Base-by-base conservation (phyloP, 164 flowering plant species). In the Amborella trichopoda region DNA sequence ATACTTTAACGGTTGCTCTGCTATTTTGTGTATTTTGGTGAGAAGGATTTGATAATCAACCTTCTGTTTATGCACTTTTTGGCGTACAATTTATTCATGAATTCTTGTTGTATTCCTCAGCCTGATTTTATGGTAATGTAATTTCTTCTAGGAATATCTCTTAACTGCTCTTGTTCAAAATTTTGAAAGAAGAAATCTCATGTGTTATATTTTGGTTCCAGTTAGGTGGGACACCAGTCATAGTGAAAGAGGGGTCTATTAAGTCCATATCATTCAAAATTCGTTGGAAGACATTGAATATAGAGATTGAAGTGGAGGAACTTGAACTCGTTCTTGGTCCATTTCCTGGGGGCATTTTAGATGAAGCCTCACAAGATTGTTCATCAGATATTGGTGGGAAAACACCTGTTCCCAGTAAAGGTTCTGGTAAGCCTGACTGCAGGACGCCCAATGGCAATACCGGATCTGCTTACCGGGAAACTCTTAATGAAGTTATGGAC, bases 401-500 rank as follows among this genome's bases (percentile, higher is more conserved):
- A 19, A 24, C 55, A 25, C 21, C n/a, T 50, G 41, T 28, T 37
- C 19, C 41, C 22, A 45, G 37, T 12, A 30, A 39, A 32, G 70
- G 60, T 30, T 17, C 49, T 5, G 62, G 58, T 48, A 73, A 68
- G 43, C 22, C 20, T 26, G 71, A 61, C 17, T 40, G 55, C 60
- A 80, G 72, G 28, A 37, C 28, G 26, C 49, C 5, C 32, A 65
- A 62, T 11, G 53, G 50, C 48, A 36, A 59, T 56, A 42, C 43
- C 3, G 56, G 52, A 40, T 59, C 68, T 30, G 13, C 60, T 45
- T 59, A 73, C 13, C 41, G 64, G 46, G 78, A 79, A 72, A 75
- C 87, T 48, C 96, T 81, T 66, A 85, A 93, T 64, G 99, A 96
- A 63, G 96, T 93, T 28, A 85, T 84, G 68, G 70, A 76, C 23